phyloP scores from a whole-genome alignment of 2,329 filamentous ascomycete species.

The Xylaria sp. region DNA sequence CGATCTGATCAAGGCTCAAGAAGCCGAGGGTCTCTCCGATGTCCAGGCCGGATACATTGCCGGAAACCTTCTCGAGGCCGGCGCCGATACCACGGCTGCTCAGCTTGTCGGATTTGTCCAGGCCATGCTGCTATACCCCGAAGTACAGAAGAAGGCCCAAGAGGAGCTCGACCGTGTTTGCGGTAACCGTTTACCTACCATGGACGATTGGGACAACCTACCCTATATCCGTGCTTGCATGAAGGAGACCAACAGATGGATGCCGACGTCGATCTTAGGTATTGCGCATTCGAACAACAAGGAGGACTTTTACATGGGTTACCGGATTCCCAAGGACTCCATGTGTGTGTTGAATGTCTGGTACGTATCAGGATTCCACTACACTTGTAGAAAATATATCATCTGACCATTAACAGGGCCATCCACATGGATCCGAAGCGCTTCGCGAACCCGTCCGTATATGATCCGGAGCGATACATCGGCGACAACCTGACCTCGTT shows the following conservation, averaged over 20 bases:
- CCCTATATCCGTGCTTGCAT: constrained; percentile 44
- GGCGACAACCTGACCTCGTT: constrained; percentile 27
- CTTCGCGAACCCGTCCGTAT: constrained; percentile 37
- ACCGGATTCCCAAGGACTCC: constrained; percentile 40
- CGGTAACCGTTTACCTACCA: constrained; percentile 39
- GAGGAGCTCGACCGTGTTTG: constrained; percentile 39
- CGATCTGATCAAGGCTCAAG: constrained; percentile 29
- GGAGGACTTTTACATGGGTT: constrained; percentile 37
- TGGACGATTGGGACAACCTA: constrained; percentile 39
- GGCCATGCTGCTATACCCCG: constrained; percentile 38
- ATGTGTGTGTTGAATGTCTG: constrained; percentile 40
- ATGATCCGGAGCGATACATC: constrained; percentile 37
- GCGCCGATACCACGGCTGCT: constrained; percentile 40
- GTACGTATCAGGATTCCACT: constrained; percentile 20
- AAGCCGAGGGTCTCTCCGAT: constrained; percentile 31
- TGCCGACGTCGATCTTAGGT: constrained; percentile 36
- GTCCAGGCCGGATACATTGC: constrained; percentile 34
- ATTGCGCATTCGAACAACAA: constrained; percentile 36
- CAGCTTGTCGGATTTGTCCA: constrained; percentile 39
- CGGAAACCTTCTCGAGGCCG: constrained; percentile 30
- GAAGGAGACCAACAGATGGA: constrained; percentile 45
- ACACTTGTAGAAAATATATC: constrained; percentile 15
- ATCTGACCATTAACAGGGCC: constrained; percentile 29
- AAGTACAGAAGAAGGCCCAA: constrained; percentile 30
- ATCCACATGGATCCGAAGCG: constrained; percentile 43